Evolutionary conservation across 1,284 basidiomycete species (phyloP).

Genomic region (Coniferiporia sulphurascens): DNA sequence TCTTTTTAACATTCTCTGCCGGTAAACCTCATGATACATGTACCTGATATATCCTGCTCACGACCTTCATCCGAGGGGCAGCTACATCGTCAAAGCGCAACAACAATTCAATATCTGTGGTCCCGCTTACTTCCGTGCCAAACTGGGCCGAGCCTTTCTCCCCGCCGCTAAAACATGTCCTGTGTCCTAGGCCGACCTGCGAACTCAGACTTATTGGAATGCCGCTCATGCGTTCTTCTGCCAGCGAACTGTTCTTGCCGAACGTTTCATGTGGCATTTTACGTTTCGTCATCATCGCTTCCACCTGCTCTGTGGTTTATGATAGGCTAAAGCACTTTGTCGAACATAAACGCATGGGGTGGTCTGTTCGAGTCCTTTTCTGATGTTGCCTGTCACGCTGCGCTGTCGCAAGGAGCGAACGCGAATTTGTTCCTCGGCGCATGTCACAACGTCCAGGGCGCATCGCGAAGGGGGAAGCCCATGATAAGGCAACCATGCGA

Average conservation of each 20-base stretch:
- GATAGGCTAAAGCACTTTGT: background rate
- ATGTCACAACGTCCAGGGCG: background rate
- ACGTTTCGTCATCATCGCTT: background rate
- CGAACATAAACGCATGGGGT: background rate
- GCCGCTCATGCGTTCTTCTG: background rate
- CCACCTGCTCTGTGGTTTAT: background rate
- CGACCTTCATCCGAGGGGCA: too few species aligned
- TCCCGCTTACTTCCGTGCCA: too few species aligned
- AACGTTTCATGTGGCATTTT: background rate
- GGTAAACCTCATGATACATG: background rate
- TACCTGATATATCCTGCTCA: background rate
- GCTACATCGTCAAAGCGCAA: too few species aligned
- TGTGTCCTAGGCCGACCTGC: background rate
- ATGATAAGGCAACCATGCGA: background rate
- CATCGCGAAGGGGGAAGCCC: background rate
- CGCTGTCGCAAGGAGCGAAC: background rate
- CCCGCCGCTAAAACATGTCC: background rate
- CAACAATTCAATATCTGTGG: too few species aligned
- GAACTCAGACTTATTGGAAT: background rate
- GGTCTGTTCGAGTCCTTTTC: background rate
- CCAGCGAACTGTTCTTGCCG: slow-evolving; percentile 5
- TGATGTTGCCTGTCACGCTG: background rate
- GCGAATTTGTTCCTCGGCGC: background rate
- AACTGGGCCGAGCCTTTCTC: too few species aligned
- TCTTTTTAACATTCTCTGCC: background rate